A percentile compares a stretch with the other conserved stretches of the same genome.
Conservation (phyloP, 371 early-diverging fungal species). For the Mitosporidium daphniae region DNA sequence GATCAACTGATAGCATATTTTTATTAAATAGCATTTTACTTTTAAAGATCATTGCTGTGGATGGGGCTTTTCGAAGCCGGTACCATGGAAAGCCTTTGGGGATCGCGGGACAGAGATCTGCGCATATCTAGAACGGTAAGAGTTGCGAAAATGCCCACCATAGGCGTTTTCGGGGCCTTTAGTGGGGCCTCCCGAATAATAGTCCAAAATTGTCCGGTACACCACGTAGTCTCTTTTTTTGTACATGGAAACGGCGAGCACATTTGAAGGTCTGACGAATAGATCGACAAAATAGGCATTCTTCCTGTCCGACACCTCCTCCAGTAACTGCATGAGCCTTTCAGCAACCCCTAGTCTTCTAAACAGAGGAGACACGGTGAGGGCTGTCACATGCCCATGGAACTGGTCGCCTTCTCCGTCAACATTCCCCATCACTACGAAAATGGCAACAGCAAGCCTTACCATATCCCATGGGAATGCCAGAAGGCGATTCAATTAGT, state of each 20-base stretch:
- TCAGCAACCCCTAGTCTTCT: conserved; percentile 60
- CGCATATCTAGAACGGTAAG: too few relatives aligned
- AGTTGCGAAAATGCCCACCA: too few relatives aligned
- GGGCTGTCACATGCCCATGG: conserved; percentile 92
- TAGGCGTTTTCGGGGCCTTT: conserved; percentile 33
- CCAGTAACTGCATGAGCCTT: conserved; percentile 50
- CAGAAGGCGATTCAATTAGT: too few relatives aligned
- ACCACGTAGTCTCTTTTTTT: conserved; percentile 57
- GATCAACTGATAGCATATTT: too few relatives aligned
- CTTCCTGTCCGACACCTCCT: conserved; percentile 7
- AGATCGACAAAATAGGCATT: conserved; percentile 45
- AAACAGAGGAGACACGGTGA: conserved; percentile 77
- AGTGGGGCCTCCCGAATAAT: conserved; percentile 28
- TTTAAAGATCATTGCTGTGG: too few relatives aligned
- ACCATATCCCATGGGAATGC: too few relatives aligned
- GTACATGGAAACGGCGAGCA: conserved; percentile 78
- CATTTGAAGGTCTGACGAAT: conserved; percentile 74
- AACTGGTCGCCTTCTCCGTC: conserved; percentile 54
- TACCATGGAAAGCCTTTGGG: too few relatives aligned
- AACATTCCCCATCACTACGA: conserved; percentile 77
- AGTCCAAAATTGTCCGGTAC: conserved; percentile 49
- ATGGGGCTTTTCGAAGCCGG: too few relatives aligned
- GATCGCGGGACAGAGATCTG: too few relatives aligned
- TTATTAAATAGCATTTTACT: too few relatives aligned
- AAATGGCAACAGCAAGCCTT: too few relatives aligned